Evolutionary conservation across 352 stramenopile species (phyloP), one percentile per base, ranked within the genome.

Genomic region (Globisporangium lucens): DNA sequence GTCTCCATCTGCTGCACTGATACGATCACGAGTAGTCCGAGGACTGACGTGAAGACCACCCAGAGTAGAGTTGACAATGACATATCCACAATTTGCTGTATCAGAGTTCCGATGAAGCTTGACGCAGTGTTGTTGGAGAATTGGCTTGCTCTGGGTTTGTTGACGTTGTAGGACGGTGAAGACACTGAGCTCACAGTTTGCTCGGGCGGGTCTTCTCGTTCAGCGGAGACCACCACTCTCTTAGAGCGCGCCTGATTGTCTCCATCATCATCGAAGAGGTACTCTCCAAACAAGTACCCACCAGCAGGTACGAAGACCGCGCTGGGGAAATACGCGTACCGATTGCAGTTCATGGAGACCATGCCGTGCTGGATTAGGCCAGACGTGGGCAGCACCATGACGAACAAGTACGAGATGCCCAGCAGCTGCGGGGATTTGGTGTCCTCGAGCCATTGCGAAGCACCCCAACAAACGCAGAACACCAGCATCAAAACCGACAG

Each of bases 401-500:
- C 12, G 38, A 46, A 46, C 4, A 46, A 46, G 38, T 46, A 46
- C 12, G 12, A 17, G 38, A 46, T 46, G 4, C 38, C 38, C 38
- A 46, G 10, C 38, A 46, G 12, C 38, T 46, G 38, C 4, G 38
- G 38, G 7, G 38, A 46, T 20, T 46, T 46, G 10, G 17, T 46
- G 13, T 46, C 38, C 38, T 46, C 38, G 38, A 46, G 38, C 38
- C 38, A 46, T 46, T 46, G 38, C 4, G 13, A 46, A 20, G 7
- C 38, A 46, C 38, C 13, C 38, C 38, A 46, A 12, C 38, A 46
- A 12, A 46, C 38, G 38, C 38, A 46, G 38, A 46, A 46, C 38
- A 20, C 38, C 43, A 79, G 49, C 9, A 38, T 55, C 6, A 33
- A 59, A 2, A 83, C 27, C 3, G 67, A 79, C 3, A 89, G 49